These are phyloP conservation scores for Penicillium sp. DNA, from an alignment of 2,329 filamentous ascomycete species.

Conservation along the genomic window DNA sequence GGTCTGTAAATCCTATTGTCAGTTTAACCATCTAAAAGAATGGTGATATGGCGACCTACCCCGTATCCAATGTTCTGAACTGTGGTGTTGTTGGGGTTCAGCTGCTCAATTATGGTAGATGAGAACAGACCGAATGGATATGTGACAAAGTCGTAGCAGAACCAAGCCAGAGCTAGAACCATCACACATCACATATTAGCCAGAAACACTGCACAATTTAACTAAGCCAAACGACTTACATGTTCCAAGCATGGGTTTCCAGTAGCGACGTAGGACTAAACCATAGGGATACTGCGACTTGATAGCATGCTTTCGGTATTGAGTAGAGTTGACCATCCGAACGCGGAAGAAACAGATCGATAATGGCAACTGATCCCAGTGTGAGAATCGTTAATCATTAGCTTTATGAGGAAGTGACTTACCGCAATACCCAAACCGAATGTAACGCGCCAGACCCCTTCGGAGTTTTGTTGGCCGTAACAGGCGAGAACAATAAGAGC, in stretches of 20 bases:
- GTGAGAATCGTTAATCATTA: not conserved
- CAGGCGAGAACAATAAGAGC: slow-evolving; percentile 24
- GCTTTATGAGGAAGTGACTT: not conserved
- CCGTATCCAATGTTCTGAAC: slow-evolving; percentile 33
- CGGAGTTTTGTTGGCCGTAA: slow-evolving; percentile 20
- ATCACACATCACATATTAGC: not conserved
- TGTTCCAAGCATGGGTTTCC: slow-evolving; percentile 51
- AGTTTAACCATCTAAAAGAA: not conserved
- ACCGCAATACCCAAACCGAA: slow-evolving; percentile 52
- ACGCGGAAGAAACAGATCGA: slow-evolving; percentile 55
- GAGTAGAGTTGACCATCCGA: slow-evolving; percentile 54
- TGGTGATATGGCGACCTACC: slow-evolving; percentile 9
- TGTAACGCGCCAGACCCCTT: slow-evolving; percentile 50
- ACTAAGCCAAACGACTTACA: slow-evolving; percentile 19
- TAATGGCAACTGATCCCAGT: slow-evolving; percentile 41
- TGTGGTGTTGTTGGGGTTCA: slow-evolving; percentile 45
- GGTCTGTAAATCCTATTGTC: slow-evolving; percentile 34
- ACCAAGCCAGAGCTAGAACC: slow-evolving; percentile 47
- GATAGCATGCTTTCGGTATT: slow-evolving; percentile 50
- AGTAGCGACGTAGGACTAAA: slow-evolving; percentile 52
- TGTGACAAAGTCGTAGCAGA: slow-evolving; percentile 56
- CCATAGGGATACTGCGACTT: slow-evolving; percentile 49
- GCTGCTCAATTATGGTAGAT: slow-evolving; percentile 51
- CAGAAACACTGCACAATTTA: not conserved
- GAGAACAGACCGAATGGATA: slow-evolving; percentile 58